Percentiles rank a stretch among this genome's conserved stretches.
Evolutionary conservation across 768 basidiomycete genomes (phyloP).

Genomic region (Zangia roseola): DNA sequence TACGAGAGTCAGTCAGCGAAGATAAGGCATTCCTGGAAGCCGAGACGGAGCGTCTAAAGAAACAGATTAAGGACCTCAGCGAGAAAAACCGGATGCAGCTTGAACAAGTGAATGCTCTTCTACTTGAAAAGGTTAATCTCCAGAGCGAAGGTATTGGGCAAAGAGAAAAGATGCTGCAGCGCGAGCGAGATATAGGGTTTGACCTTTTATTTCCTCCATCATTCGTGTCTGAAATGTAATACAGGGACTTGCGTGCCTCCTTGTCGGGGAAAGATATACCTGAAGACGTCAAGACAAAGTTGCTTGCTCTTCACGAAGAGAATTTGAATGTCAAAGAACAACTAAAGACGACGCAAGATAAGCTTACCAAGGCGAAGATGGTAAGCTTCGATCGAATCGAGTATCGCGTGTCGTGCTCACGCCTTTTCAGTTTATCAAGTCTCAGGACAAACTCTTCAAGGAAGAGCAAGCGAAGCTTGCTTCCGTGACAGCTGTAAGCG

Average conservation of each 20-base stretch:
- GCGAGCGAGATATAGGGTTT: constrained; percentile 84
- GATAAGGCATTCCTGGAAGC: constrained; percentile 77
- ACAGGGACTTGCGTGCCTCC: constrained; percentile 74
- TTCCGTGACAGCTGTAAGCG: constrained; percentile 44
- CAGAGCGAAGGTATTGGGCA: constrained; percentile 91
- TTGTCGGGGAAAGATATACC: constrained; percentile 78
- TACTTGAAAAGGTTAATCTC: constrained; percentile 87
- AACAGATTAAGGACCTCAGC: constrained; percentile 64
- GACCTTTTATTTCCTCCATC: constrained; percentile 17
- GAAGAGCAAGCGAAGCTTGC: constrained; percentile 68
- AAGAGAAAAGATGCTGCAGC: constrained; percentile 80
- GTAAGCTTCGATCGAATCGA: constrained; percentile 34
- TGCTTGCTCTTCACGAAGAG: constrained; percentile 77
- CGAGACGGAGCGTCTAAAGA: constrained; percentile 62
- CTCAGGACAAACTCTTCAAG: constrained; percentile 86
- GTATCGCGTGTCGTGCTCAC: constrained; percentile 1
- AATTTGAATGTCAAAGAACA: constrained; percentile 70
- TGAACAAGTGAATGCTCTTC: constrained; percentile 80
- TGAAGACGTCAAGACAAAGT: constrained; percentile 73
- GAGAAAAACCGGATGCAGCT: constrained; percentile 91
- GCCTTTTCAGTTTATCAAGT: constrained; percentile 78
- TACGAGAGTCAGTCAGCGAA: constrained; percentile 86
- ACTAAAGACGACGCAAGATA: constrained; percentile 67
- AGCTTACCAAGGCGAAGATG: constrained; percentile 75
- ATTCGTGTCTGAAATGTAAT: constrained; percentile 1